Conservation (phyloP, 2,329 filamentous ascomycete species). For the Arthroderma sp. region DNA sequence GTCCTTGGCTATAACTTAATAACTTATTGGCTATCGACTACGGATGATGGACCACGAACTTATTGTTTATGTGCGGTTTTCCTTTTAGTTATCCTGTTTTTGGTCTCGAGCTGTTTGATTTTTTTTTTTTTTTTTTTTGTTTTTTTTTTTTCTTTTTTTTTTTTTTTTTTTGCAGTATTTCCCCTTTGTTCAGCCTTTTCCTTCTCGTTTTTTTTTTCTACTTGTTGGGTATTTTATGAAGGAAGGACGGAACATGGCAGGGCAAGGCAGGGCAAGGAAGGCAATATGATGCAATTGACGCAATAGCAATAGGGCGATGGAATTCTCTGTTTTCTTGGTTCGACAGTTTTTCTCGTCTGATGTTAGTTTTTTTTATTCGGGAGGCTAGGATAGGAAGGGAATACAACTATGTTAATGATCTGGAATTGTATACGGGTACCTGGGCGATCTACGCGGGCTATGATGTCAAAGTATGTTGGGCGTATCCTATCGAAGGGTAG, state of each 20-base stretch:
- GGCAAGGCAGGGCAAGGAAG: conserved; percentile 1
- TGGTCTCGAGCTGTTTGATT: neutral
- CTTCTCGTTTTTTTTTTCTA: neutral
- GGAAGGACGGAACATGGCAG: conserved; percentile 4
- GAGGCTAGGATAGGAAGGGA: neutral
- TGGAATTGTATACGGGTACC: neutral
- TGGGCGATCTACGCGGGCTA: neutral
- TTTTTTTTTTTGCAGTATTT: conserved; percentile 5
- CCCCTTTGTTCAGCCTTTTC: conserved; percentile 3
- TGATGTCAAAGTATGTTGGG: neutral
- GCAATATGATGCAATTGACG: conserved; percentile 3
- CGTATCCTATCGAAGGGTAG: neutral
- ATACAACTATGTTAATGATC: neutral
- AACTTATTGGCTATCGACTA: conserved; percentile 4
- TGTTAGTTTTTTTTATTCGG: neutral
- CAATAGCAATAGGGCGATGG: conserved; percentile 5
- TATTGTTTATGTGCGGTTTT: neutral
- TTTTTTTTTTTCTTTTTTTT: conserved; percentile 10
- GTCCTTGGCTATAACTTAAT: conserved; percentile 1
- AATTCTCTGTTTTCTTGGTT: conserved; percentile 1
- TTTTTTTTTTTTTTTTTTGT: neutral
- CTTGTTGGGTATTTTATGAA: conserved; percentile 2
- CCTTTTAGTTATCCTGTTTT: neutral
- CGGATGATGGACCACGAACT: conserved; percentile 3
- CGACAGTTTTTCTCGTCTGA: neutral